Evolutionary conservation across 1,284 basidiomycete genomes (phyloP).

Genomic region (Papiliotrema terrestris): DNA sequence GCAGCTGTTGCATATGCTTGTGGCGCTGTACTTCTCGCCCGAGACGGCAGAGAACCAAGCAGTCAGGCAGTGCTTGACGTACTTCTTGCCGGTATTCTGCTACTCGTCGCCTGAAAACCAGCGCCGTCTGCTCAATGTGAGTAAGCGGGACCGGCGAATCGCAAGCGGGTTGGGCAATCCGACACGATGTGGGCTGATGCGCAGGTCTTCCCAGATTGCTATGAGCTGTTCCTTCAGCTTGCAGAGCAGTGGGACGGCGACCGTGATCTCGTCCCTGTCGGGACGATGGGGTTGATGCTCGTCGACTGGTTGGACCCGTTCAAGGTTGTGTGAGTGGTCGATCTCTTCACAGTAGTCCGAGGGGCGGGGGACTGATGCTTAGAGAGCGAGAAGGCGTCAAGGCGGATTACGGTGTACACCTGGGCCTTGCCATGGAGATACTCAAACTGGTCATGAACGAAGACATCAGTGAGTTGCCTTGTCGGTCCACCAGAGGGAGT

Average conservation of each 20-base stretch:
- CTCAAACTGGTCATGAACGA: constrained; percentile 55
- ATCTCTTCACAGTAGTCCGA: background rate
- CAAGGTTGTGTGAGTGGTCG: constrained; percentile 64
- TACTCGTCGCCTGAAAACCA: constrained; percentile 81
- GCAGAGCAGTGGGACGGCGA: constrained; percentile 69
- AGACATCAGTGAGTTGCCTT: constrained; percentile 25
- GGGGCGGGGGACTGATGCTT: constrained; percentile 1
- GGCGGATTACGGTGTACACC: constrained; percentile 61
- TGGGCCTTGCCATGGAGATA: constrained; percentile 73
- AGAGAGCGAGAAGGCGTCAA: constrained; percentile 44
- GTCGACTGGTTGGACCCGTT: constrained; percentile 91
- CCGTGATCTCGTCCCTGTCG: constrained; percentile 72
- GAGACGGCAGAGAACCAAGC: constrained; percentile 81
- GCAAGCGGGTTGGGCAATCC: no score
- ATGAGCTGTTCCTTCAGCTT: constrained; percentile 61
- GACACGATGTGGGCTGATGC: background rate
- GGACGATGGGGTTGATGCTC: constrained; percentile 78
- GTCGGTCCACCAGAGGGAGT: no score
- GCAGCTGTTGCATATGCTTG: constrained; percentile 73
- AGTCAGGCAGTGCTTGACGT: constrained; percentile 86
- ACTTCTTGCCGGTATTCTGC: constrained; percentile 93
- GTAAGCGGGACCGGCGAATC: no score
- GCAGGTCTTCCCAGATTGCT: constrained; percentile 74
- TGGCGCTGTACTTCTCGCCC: constrained; percentile 82
- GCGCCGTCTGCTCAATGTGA: constrained; percentile 68